phyloP scores from a whole-genome alignment of 2,329 filamentous ascomycete species.

The Didymella sp. region DNA sequence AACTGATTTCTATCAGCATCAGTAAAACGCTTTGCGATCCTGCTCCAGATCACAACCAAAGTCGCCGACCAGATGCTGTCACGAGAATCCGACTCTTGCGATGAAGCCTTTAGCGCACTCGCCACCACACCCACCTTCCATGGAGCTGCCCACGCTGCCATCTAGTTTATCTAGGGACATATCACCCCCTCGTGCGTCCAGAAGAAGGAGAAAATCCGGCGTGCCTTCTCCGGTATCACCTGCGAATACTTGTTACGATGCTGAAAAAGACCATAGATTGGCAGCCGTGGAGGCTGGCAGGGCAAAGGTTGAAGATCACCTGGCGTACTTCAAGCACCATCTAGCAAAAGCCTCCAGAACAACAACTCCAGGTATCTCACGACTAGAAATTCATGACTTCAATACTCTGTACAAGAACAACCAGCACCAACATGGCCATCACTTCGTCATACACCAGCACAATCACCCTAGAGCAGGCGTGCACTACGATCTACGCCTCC shows the following conservation, averaged over 20 bases:
- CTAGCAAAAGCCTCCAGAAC: conserved; percentile 45
- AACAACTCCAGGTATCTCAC: conserved; percentile 29
- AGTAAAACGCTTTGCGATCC: background rate
- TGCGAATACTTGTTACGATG: background rate
- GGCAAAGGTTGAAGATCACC: conserved; percentile 56
- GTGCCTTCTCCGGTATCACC: background rate
- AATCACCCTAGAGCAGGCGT: conserved; percentile 73
- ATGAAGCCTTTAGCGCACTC: background rate
- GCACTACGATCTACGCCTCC: conserved; percentile 73
- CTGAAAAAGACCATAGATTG: conserved; percentile 18
- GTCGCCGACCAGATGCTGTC: background rate
- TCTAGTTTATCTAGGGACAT: conserved; percentile 32
- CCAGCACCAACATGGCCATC: conserved; percentile 53
- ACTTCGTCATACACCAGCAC: conserved; percentile 75
- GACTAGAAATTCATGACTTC: conserved; percentile 54
- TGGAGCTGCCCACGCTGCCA: conserved; percentile 25
- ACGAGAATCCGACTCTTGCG: background rate
- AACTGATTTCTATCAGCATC: background rate
- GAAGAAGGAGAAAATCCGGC: conserved; percentile 22
- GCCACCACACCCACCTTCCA: conserved; percentile 9
- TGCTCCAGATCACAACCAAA: background rate
- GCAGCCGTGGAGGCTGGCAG: conserved; percentile 62
- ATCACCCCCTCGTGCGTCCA: conserved; percentile 32
- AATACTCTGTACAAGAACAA: conserved; percentile 57
- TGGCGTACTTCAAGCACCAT: conserved; percentile 56